phyloP scores from a whole-genome alignment of 768 basidiomycete species.

The Serendipita indica region DNA sequence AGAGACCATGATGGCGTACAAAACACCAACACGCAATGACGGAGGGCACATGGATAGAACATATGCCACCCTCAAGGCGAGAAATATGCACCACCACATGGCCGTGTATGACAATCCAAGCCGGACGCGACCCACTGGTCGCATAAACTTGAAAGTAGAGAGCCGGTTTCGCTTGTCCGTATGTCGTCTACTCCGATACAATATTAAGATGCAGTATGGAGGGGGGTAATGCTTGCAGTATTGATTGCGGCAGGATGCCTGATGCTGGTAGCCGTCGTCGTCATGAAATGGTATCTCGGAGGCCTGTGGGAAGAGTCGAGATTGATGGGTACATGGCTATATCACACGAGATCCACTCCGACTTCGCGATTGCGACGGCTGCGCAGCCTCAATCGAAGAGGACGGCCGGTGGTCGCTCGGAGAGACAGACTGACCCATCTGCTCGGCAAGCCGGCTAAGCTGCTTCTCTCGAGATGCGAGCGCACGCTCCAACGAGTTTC shows the following conservation, averaged over 20 bases:
- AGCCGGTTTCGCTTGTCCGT: too few species aligned
- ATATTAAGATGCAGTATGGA: too few species aligned
- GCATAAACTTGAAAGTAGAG: too few species aligned
- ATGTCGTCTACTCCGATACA: too few species aligned
- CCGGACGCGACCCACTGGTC: too few species aligned
- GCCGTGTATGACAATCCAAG: too few species aligned
- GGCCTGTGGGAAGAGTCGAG: too few species aligned
- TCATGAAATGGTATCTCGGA: background rate
- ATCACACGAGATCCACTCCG: background rate
- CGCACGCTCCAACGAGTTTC: background rate
- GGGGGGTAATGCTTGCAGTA: too few species aligned
- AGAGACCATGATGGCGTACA: background rate
- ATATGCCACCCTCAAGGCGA: too few species aligned
- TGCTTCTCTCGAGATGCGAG: background rate
- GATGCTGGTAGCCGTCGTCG: background rate
- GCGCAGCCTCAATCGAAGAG: background rate
- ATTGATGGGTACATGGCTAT: background rate
- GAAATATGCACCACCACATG: too few species aligned
- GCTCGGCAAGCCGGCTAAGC: background rate
- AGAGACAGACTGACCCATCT: background rate
- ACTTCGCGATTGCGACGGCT: background rate
- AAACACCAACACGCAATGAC: background rate
- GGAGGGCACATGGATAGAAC: too few species aligned
- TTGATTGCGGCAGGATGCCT: too few species aligned
- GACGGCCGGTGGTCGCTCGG: background rate